Conservation (phyloP, 2,329 filamentous ascomycete species). For the Pseudogymnoascus pannorum region DNA sequence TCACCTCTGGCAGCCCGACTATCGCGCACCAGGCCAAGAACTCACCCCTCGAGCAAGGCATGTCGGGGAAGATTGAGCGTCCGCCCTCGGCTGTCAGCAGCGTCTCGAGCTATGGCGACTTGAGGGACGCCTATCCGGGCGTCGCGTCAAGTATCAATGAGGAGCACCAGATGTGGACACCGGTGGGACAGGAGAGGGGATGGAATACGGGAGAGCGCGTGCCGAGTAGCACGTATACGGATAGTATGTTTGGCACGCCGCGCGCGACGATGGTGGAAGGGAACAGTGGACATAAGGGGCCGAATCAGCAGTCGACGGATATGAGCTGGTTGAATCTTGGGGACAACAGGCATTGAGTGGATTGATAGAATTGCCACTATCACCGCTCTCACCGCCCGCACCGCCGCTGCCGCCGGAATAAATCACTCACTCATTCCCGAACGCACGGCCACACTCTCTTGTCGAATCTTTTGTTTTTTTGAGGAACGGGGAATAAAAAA, state of each 20-base stretch:
- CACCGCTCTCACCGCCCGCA: not conserved
- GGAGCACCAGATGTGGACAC: slow-evolving; percentile 42
- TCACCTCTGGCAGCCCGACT: slow-evolving; percentile 63
- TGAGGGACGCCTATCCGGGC: slow-evolving; percentile 49
- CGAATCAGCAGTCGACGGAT: slow-evolving; percentile 40
- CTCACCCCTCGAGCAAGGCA: slow-evolving; percentile 46
- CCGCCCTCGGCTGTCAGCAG: slow-evolving; percentile 37
- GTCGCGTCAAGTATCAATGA: slow-evolving; percentile 49
- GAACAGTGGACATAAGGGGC: slow-evolving; percentile 35
- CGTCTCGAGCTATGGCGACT: slow-evolving; percentile 25
- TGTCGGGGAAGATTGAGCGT: slow-evolving; percentile 55
- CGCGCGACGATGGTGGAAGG: slow-evolving; percentile 23
- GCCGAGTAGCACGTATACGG: slow-evolving; percentile 46
- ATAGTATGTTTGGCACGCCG: slow-evolving; percentile 36
- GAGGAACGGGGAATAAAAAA: not conserved
- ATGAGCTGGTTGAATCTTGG: slow-evolving; percentile 78
- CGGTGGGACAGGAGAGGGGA: slow-evolving; percentile 19
- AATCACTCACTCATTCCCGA: not conserved
- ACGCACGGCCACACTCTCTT: not conserved
- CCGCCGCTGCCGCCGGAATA: not conserved
- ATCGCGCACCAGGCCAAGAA: slow-evolving; percentile 52
- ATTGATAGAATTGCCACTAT: not conserved
- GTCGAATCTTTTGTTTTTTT: not conserved
- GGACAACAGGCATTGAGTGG: slow-evolving; percentile 25
- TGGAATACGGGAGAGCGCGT: slow-evolving; percentile 44